phyloP scores from a whole-genome alignment of 2,329 filamentous ascomycete species.

The Botryotinia calthae region DNA sequence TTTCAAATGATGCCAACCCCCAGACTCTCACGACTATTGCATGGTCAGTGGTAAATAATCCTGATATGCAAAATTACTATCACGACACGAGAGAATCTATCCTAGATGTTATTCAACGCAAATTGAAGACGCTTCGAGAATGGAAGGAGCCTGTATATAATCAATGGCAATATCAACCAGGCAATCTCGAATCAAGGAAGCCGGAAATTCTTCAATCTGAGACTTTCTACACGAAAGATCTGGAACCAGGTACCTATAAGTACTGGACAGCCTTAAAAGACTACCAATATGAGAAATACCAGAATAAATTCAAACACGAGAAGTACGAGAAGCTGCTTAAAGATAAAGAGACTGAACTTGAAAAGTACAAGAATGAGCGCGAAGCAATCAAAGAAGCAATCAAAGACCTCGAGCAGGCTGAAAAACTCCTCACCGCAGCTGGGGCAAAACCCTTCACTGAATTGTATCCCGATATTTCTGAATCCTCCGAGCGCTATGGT shows the following conservation, averaged over 20 bases:
- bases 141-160: constrained; percentile 24
- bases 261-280: constrained; percentile 39
- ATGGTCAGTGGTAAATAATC: constrained; percentile 34
- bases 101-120: constrained; percentile 58
- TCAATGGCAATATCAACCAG: background rate
- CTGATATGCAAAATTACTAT: constrained; percentile 27
- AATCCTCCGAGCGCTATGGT: background rate
- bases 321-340: constrained; percentile 39
- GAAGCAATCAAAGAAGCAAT: constrained; percentile 53
- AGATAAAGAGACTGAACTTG: constrained; percentile 37
- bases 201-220: constrained; percentile 44
- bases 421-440: constrained; percentile 52
- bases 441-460: constrained; percentile 67
- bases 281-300: constrained; percentile 23
- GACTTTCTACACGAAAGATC: constrained; percentile 48
- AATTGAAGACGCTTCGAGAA: constrained; percentile 49
- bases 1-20: constrained; percentile 63
- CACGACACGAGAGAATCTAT: constrained; percentile 44
- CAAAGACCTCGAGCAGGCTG: constrained; percentile 52
- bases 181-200: background rate
- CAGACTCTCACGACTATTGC: constrained; percentile 49
- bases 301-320: constrained; percentile 38
- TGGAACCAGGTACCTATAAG: constrained; percentile 57
- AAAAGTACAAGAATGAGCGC: constrained; percentile 49
- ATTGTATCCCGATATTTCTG: constrained; percentile 53